Evolutionary conservation across 208 protist species (phyloP).

Genomic region (Crithidia sp.): DNA sequence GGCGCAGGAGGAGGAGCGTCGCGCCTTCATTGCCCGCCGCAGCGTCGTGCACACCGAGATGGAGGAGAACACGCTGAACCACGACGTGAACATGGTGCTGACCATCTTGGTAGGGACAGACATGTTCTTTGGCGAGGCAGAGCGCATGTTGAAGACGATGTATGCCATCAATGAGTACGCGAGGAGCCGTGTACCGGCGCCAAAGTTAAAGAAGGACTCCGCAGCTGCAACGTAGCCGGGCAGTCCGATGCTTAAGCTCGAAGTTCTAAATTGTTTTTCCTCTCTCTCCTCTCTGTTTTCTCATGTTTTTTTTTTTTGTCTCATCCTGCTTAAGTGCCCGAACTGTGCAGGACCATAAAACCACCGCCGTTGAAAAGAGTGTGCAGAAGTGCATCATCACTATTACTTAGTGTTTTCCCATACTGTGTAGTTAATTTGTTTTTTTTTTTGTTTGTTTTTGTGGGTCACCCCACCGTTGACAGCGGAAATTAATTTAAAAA

Average conservation of each 20-base stretch:
- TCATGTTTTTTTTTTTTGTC: no score
- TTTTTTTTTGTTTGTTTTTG: no score
- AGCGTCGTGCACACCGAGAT: constrained; percentile 26
- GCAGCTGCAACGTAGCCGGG: background rate
- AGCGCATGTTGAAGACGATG: constrained; percentile 56
- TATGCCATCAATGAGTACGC: constrained; percentile 58
- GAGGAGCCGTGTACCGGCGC: constrained; percentile 27
- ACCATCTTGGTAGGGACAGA: constrained; percentile 64
- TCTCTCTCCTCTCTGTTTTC: background rate
- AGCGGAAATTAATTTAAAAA: no score
- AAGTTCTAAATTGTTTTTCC: background rate
- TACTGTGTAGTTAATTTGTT: no score
- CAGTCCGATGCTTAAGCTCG: background rate
- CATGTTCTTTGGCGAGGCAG: constrained; percentile 61
- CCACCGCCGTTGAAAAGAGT: no score
- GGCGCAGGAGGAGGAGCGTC: constrained; percentile 36
- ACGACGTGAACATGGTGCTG: constrained; percentile 66
- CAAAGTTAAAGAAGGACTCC: background rate
- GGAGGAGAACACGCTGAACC: constrained; percentile 47
- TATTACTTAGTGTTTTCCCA: no score
- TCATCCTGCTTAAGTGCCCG: no score
- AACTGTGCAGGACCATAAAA: no score
- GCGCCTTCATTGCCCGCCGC: constrained; percentile 24
- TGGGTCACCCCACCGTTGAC: no score
- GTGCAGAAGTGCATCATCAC: no score